Percentiles rank a stretch among this genome's conserved stretches.
These are phyloP conservation scores for Aspergillus taichungensis DNA, from an alignment of 495 filamentous ascomycete species.

Conservation along the genomic window DNA sequence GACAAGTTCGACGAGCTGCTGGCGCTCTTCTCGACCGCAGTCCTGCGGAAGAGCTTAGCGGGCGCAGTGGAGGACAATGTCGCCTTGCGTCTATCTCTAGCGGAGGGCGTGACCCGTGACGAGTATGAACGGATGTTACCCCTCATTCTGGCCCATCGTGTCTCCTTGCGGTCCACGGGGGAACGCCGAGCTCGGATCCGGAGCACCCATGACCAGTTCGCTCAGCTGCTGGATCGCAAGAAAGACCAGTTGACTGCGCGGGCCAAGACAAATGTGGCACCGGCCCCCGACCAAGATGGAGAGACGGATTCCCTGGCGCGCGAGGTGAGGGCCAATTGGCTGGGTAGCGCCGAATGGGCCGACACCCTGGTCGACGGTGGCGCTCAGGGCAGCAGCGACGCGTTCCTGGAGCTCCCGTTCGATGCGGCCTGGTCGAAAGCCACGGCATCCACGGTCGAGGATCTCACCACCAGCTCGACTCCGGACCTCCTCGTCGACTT, in stretches of 20 bases:
- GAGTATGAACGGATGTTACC: constrained; percentile 54
- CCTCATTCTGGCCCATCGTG: constrained; percentile 65
- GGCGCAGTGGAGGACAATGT: constrained; percentile 30
- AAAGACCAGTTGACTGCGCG: constrained; percentile 34
- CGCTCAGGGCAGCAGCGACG: constrained; percentile 45
- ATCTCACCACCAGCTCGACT: constrained; percentile 32
- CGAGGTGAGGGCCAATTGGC: constrained; percentile 61
- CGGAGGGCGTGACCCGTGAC: constrained; percentile 47
- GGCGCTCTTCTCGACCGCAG: constrained; percentile 66
- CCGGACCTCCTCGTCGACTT: constrained; percentile 48
- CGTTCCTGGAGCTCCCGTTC: constrained; percentile 55
- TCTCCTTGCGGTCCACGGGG: constrained; percentile 45
- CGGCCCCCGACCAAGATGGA: constrained; percentile 25
- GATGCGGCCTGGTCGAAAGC: constrained; percentile 57
- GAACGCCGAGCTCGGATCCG: constrained; percentile 25
- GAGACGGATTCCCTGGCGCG: constrained; percentile 30
- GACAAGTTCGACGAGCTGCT: constrained; percentile 74
- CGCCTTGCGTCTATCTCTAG: constrained; percentile 54
- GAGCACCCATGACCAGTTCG: constrained; percentile 52
- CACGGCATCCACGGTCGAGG: constrained; percentile 41
- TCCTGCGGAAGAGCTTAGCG: constrained; percentile 59
- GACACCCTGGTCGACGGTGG: constrained; percentile 59
- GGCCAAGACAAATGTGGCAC: constrained; percentile 7
- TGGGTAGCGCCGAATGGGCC: constrained; percentile 61
- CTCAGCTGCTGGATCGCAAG: constrained; percentile 47